Evolutionary conservation across 2,329 filamentous ascomycete species (phyloP).

Genomic region (Lasiodiplodia sp.): DNA sequence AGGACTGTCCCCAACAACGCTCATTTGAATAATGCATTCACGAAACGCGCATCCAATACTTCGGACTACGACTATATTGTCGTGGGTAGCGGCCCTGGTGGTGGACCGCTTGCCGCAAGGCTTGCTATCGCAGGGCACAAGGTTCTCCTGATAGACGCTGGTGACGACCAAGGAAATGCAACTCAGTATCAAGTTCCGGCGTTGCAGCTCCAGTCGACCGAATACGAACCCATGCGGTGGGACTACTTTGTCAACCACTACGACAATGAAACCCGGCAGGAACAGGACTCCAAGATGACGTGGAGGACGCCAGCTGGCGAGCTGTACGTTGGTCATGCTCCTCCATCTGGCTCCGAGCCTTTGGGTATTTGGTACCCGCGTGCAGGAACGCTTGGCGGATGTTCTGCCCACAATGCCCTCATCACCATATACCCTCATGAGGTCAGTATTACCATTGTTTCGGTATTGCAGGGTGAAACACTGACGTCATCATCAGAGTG

Average conservation of each 20-base stretch:
- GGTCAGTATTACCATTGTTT: background rate
- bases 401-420: conserved; percentile 67
- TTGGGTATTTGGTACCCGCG: conserved; percentile 67
- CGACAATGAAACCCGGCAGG: conserved; percentile 60
- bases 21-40: background rate
- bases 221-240: conserved; percentile 66
- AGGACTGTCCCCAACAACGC: background rate
- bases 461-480: conserved; percentile 39
- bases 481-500: conserved; percentile 62
- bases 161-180: conserved; percentile 62
- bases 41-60: background rate
- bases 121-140: conserved; percentile 66
- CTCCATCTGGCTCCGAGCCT: conserved; percentile 59
- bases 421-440: conserved; percentile 65
- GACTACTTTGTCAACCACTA: conserved; percentile 72
- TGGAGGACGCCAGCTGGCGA: conserved; percentile 61
- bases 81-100: conserved; percentile 67
- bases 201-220: conserved; percentile 61
- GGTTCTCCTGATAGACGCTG: conserved; percentile 67
- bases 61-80: conserved; percentile 66
- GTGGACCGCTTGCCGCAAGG: conserved; percentile 64
- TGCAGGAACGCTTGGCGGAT: conserved; percentile 64
- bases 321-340: conserved; percentile 61
- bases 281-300: conserved; percentile 66
- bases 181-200: conserved; percentile 60